A percentile compares a stretch with the other conserved stretches of the same genome.
phyloP scores from a whole-genome alignment of 345 rosid genomes.

The Diplotaxis tenuifolia region DNA sequence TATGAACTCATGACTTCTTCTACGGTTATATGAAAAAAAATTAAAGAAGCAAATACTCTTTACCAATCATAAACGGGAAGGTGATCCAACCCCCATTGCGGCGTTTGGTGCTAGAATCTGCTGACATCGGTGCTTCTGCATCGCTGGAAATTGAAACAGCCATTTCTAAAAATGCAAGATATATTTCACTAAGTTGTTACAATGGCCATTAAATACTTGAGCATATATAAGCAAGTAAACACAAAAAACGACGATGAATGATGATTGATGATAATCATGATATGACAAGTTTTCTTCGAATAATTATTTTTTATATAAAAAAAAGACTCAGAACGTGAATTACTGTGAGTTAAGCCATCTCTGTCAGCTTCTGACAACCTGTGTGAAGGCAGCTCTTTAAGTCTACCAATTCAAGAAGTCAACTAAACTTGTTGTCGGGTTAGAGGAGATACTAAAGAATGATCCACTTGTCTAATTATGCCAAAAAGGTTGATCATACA shows the following conservation, averaged over 20 bases:
- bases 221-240: conserved; percentile 3
- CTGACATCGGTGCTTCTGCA: neutral
- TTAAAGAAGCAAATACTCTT: neutral
- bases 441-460: conserved; percentile 5
- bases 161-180: neutral
- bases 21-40: neutral
- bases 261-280: conserved; percentile 4
- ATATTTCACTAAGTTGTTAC: neutral
- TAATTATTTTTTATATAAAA: neutral
- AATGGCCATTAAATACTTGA: neutral
- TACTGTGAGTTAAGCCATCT: neutral
- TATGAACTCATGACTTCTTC: neutral
- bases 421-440: neutral
- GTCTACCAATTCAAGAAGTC: conserved; percentile 11
- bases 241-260: neutral
- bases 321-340: neutral
- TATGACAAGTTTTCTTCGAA: neutral
- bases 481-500: neutral
- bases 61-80: neutral
- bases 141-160: neutral
- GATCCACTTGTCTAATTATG: neutral
- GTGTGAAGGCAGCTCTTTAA: neutral
- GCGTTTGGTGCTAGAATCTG: neutral
- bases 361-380: conserved; percentile 16
- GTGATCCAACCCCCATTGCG: neutral